phyloP scores from a whole-genome alignment of 139 green algal genomes.

The Chlorella sp. region DNA sequence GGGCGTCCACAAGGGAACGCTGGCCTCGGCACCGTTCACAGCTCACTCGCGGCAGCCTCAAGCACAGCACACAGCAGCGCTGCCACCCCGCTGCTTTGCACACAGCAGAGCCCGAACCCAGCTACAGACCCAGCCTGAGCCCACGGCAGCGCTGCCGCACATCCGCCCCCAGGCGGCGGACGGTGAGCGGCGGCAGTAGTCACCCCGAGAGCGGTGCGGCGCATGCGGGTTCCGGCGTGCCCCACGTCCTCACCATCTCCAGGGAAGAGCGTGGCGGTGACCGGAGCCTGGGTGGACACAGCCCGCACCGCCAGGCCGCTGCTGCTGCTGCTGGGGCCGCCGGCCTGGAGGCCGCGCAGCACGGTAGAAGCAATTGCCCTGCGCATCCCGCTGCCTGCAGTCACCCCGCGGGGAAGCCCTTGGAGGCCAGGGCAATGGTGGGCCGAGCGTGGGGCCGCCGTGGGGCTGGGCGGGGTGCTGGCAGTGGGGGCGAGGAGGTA shows the following conservation, averaged over 20 bases:
- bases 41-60: background rate
- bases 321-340: constrained; percentile 2
- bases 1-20: background rate
- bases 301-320: background rate
- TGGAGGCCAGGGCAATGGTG: constrained; percentile 1
- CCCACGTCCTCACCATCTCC: constrained; percentile 46
- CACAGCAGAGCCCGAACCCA: too few relatives aligned
- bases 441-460: background rate
- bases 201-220: background rate
- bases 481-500: background rate
- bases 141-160: too few relatives aligned
- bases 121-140: too few relatives aligned
- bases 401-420: background rate
- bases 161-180: background rate
- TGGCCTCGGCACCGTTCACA: too few relatives aligned
- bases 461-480: background rate
- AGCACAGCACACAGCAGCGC: too few relatives aligned
- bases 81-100: too few relatives aligned
- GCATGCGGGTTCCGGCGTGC: too few relatives aligned
- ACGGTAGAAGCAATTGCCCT: background rate
- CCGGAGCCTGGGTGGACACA: background rate
- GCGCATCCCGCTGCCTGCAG: background rate
- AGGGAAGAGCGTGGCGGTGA: constrained; percentile 54
- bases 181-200: background rate
- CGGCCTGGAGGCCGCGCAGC: constrained; percentile 10